Evolutionary conservation across 2,329 filamentous ascomycete species (phyloP), one percentile per base, ranked within the genome.

Genomic region (Fonsecaea pedrosoi): DNA sequence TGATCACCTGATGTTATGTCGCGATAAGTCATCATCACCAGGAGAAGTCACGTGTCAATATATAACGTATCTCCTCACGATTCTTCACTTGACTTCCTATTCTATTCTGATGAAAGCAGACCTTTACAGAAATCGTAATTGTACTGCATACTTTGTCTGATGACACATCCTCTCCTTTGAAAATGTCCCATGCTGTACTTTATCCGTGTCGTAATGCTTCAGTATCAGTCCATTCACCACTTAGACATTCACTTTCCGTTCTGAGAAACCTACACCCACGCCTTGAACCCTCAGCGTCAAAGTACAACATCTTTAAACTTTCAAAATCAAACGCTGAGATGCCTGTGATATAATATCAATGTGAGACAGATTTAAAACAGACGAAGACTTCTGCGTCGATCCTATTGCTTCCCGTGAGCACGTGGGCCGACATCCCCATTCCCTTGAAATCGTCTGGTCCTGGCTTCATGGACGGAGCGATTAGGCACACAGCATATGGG

Each of bases 1-100:
- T n/a, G 12, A 42, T 64, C 61, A 64, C 61, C 37, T 58, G 61
- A 62, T 42, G 25, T 8, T 18, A 13, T 25, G 25, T 53, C 2
- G 21, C 15, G 59, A 61, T 60, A 60, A 50, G 57, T 35, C 18
- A 50, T 50, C 45, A 10, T 50, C 45, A 25, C 18, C 4, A 13
- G 7, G 6, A 50, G 5, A 9, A 50, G n/a, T 62, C 60, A 62
- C 60, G 60, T 62, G 60, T 9, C 6, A 1, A 15, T 35, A 62
- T 55, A 56, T n/a, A 62, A 35, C 8, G 1, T 42, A 32, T 50
- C 45, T 50, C 45, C 45, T 50, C 45, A 50, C 45, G 25, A 50
- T 25, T 50, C 18, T 25, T 25, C 18, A 50, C 45, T 50, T 50
- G 45, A 50, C 45, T 50, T 50, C 45, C 45, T 50, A 25, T 50